Evolutionary conservation across 2,329 filamentous ascomycete genomes (phyloP).

Genomic region (Colletotrichum tamarilloi): DNA sequence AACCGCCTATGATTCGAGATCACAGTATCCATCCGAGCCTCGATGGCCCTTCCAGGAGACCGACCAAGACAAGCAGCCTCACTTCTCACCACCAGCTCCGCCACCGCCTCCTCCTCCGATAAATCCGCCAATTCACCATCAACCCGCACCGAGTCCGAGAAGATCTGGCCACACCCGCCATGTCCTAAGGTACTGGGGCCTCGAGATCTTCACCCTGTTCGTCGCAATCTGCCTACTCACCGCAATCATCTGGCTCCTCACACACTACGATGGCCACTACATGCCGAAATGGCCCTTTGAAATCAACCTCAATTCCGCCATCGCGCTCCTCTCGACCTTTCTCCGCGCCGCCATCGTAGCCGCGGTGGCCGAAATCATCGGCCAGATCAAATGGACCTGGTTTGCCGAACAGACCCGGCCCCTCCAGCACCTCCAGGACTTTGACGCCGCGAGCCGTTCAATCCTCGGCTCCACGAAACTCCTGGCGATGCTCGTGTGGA

Average conservation of each 20-base stretch:
- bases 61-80: not conserved
- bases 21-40: not conserved
- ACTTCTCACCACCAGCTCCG: not conserved
- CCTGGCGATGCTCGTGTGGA: constrained; percentile 26
- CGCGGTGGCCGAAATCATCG: constrained; percentile 43
- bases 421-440: constrained; percentile 43
- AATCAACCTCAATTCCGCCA: constrained; percentile 39
- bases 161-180: not conserved
- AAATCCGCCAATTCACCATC: not conserved
- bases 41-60: constrained; percentile 12
- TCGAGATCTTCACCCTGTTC: constrained; percentile 20
- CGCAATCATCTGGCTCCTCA: constrained; percentile 22
- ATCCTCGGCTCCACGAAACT: constrained; percentile 42
- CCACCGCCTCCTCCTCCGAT: too few species aligned
- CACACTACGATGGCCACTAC: constrained; percentile 24
- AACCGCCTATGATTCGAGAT: not conserved
- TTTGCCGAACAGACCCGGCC: constrained; percentile 42
- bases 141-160: not conserved
- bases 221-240: constrained; percentile 7
- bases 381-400: constrained; percentile 47
- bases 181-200: constrained; percentile 19
- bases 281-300: constrained; percentile 39
- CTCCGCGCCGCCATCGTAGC: constrained; percentile 41
- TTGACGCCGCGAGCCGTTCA: constrained; percentile 45
- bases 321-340: constrained; percentile 36